phyloP scores from a whole-genome alignment of 345 rosid species.

The Acer yangbiense region DNA sequence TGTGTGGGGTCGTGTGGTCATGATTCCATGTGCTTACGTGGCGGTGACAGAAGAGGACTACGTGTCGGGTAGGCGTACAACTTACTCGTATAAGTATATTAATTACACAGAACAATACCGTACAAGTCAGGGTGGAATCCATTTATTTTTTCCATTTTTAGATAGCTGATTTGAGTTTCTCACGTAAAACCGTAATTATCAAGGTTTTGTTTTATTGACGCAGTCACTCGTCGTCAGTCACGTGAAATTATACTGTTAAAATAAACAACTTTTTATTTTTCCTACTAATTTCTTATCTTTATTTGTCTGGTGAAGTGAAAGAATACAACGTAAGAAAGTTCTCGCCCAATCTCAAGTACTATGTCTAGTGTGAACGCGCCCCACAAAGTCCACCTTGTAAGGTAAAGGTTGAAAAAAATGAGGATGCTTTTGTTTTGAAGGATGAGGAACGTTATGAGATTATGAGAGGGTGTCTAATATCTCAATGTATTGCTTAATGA shows the following conservation, averaged over 20 bases:
- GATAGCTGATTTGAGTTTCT: too few relatives aligned
- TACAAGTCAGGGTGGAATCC: too few relatives aligned
- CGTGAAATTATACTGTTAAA: background rate
- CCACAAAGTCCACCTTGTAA: too few relatives aligned
- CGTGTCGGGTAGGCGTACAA: background rate
- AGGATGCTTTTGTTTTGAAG: too few relatives aligned
- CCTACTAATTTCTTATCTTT: too few relatives aligned
- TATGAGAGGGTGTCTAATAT: too few relatives aligned
- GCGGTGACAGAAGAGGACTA: background rate
- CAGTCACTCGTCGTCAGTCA: slow-evolving; percentile 3
- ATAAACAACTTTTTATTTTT: background rate
- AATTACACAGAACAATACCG: too few relatives aligned
- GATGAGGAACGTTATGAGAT: too few relatives aligned
- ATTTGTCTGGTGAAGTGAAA: background rate
- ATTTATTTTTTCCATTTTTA: too few relatives aligned
- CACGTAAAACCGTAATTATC: background rate
- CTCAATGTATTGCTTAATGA: too few relatives aligned
- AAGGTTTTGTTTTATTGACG: background rate
- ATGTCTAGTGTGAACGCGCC: too few relatives aligned
- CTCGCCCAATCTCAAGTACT: background rate
- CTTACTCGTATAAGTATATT: background rate
- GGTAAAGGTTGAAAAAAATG: too few relatives aligned
- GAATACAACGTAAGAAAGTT: background rate
- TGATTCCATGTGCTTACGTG: background rate
- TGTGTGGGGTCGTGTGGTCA: background rate